Evolutionary conservation across 345 rosid genomes (phyloP).

Genomic region (Rhizophora apiculata): DNA sequence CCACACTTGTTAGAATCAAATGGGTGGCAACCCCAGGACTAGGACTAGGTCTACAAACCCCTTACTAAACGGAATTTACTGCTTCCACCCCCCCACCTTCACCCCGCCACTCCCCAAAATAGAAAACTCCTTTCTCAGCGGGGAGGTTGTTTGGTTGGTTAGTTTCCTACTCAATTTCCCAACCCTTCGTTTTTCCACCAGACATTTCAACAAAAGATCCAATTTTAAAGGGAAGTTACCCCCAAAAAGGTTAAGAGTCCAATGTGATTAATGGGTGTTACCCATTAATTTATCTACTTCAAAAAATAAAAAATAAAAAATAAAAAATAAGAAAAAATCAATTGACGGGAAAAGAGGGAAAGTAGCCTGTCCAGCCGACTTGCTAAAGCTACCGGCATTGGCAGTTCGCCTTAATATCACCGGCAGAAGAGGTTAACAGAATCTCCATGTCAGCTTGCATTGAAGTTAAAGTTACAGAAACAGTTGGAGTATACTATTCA

Average conservation of each 20-base stretch:
- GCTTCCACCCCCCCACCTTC: not conserved
- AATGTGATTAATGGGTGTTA: not conserved
- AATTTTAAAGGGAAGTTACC: slow-evolving; percentile 33
- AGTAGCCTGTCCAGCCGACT: slow-evolving; percentile 25
- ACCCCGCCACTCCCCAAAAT: not conserved
- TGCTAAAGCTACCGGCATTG: slow-evolving; percentile 28
- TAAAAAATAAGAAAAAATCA: not conserved
- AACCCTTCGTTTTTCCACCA: slow-evolving; percentile 29
- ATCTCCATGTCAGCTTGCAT: slow-evolving; percentile 1
- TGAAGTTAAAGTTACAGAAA: too few species aligned
- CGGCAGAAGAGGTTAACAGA: slow-evolving; percentile 15
- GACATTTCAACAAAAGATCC: slow-evolving; percentile 50
- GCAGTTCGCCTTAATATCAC: slow-evolving; percentile 19
- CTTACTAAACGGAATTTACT: slow-evolving; percentile 48
- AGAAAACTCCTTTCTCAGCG: slow-evolving; percentile 32
- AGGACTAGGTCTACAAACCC: slow-evolving; percentile 42
- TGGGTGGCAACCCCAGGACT: slow-evolving; percentile 1
- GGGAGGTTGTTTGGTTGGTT: slow-evolving; percentile 2
- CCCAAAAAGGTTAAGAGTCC: slow-evolving; percentile 8
- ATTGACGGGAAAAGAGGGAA: not conserved
- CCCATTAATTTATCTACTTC: not conserved
- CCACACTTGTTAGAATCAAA: slow-evolving; percentile 1
- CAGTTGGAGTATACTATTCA: too few species aligned
- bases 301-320: not conserved
- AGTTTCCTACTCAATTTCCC: slow-evolving; percentile 27